Conservation (phyloP, 2,329 filamentous ascomycete genomes). For the Leptosphaerulina australis region DNA sequence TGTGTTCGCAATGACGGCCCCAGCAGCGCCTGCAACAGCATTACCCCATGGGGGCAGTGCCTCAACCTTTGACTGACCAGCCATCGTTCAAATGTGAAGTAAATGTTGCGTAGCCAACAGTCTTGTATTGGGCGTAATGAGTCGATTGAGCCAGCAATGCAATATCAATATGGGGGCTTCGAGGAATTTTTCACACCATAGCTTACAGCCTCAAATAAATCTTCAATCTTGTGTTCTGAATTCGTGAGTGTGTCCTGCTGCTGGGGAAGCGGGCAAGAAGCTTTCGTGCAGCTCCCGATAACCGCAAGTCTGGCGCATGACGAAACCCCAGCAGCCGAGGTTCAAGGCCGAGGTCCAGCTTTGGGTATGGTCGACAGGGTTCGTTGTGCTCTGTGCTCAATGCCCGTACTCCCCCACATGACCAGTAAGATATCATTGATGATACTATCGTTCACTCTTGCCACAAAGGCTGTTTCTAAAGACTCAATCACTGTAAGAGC, state of each 20-base stretch:
- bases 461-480: not conserved
- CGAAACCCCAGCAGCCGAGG: conserved; percentile 44
- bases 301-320: conserved; percentile 30
- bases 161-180: not conserved
- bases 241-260: conserved; percentile 4
- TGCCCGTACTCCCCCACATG: not conserved
- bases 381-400: conserved; percentile 7
- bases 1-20: conserved; percentile 92
- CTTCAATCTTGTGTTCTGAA: not conserved
- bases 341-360: conserved; percentile 42
- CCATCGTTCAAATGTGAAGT: conserved; percentile 49
- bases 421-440: not conserved
- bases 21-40: conserved; percentile 88
- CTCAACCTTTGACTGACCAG: conserved; percentile 66
- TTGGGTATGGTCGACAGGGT: not conserved
- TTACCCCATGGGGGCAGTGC: conserved; percentile 88
- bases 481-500: not conserved
- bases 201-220: not conserved
- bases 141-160: conserved; percentile 3
- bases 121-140: conserved; percentile 1
- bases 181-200: conserved; percentile 5
- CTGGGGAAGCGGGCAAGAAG: conserved; percentile 22
- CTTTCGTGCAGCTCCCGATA: conserved; percentile 26
- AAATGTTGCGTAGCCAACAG: not conserved
- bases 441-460: not conserved